phyloP scores from a whole-genome alignment of 176 grass and related monocot species.

The Dactylis glomerata region DNA sequence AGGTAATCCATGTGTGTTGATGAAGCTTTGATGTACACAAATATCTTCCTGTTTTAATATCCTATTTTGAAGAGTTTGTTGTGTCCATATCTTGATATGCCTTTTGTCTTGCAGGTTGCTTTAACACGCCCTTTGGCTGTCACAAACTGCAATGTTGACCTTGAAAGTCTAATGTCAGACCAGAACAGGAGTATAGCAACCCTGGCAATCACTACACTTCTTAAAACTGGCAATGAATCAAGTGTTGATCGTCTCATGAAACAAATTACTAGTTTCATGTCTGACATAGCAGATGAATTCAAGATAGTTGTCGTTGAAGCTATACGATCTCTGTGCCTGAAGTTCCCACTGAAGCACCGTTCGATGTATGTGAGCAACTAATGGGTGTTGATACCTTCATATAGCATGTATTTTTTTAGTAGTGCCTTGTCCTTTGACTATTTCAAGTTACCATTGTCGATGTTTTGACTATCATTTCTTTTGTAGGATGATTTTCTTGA shows the following conservation, averaged over 20 bases:
- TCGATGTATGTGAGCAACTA: conserved; percentile 63
- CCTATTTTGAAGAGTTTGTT: not conserved
- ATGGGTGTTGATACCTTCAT: conserved; percentile 6
- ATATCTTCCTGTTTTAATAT: not conserved
- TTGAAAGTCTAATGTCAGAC: conserved; percentile 88
- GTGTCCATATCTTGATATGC: conserved; percentile 27
- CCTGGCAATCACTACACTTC: conserved; percentile 90
- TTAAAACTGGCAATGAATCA: conserved; percentile 98
- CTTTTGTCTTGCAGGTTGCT: conserved; percentile 56
- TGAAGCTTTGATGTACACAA: conserved; percentile 1
- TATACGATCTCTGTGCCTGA: conserved; percentile 86
- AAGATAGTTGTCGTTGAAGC: conserved; percentile 98
- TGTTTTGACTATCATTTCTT: conserved; percentile 24
- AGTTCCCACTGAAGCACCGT: conserved; percentile 95
- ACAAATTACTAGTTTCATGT: conserved; percentile 96
- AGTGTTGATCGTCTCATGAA: conserved; percentile 95
- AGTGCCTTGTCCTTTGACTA: not conserved
- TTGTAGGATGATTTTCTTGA: conserved; percentile 89
- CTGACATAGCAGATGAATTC: conserved; percentile 98
- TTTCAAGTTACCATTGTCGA: not conserved
- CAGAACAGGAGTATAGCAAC: conserved; percentile 98
- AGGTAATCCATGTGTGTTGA: conserved; percentile 44
- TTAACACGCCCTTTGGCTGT: conserved; percentile 86
- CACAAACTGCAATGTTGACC: conserved; percentile 87
- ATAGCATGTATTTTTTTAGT: not conserved